These are phyloP conservation scores for Diospyros lotus DNA, from an alignment of 148 eudicot species.

Conservation along the genomic window DNA sequence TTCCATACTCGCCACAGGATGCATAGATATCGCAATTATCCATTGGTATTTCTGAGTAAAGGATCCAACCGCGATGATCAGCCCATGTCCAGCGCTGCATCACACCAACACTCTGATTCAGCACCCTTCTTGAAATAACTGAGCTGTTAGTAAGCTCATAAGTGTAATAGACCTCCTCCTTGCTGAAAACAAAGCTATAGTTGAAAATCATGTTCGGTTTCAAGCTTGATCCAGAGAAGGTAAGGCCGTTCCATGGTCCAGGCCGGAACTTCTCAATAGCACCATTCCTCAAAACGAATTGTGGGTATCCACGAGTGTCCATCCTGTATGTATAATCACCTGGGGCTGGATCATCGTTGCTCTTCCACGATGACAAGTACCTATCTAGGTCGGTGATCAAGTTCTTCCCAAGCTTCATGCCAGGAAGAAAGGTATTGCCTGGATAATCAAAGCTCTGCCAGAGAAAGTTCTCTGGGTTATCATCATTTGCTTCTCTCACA, in stretches of 20 bases:
- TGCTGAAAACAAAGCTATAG: not conserved
- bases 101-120: not conserved
- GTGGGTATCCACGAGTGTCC: slow-evolving; percentile 14
- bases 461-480: slow-evolving; percentile 1
- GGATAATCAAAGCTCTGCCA: slow-evolving; percentile 18
- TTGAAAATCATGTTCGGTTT: not conserved
- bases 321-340: slow-evolving; percentile 3
- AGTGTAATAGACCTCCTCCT: slow-evolving; percentile 16
- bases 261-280: not conserved
- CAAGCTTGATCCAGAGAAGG: not conserved
- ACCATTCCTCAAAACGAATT: not conserved
- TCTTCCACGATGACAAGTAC: slow-evolving; percentile 14
- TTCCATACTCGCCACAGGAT: slow-evolving; percentile 8
- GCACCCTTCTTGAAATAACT: slow-evolving; percentile 1
- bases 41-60: not conserved
- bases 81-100: not conserved
- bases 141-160: slow-evolving; percentile 12
- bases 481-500: not conserved
- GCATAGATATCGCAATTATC: slow-evolving; percentile 1
- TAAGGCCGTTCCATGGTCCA: too few relatives aligned
- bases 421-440: not conserved
- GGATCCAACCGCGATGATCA: not conserved
- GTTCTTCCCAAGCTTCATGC: slow-evolving; percentile 17
- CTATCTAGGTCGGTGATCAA: slow-evolving; percentile 1
- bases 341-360: slow-evolving; percentile 12